These are phyloP conservation scores for Dicorynia guianensis DNA, from an alignment of 306 rosid species.

Conservation along the genomic window DNA sequence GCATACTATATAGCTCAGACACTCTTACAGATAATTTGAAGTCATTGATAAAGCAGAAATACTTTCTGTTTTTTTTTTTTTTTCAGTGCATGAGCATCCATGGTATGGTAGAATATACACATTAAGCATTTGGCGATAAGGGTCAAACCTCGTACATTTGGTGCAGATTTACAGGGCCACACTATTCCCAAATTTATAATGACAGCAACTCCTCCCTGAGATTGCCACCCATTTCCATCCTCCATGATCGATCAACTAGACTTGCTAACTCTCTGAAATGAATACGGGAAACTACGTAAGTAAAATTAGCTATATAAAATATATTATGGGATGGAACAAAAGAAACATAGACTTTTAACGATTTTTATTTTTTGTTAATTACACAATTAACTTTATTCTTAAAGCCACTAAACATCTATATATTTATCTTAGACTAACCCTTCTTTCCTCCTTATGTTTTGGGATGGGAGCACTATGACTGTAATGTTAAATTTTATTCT, in stretches of 20 bases:
- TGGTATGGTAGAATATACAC: conserved; percentile 31
- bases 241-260: conserved; percentile 86
- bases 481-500: background rate
- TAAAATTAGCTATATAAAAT: conserved; percentile 18
- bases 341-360: conserved; percentile 2
- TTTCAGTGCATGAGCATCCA: conserved; percentile 25
- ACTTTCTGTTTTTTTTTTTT: background rate
- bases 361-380: background rate
- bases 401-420: background rate
- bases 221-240: conserved; percentile 79
- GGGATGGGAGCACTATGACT: too few relatives aligned
- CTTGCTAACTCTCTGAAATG: conserved; percentile 69
- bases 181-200: background rate
- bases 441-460: background rate
- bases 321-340: conserved; percentile 22
- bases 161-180: conserved; percentile 14
- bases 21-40: background rate
- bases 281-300: conserved; percentile 43
- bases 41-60: conserved; percentile 7
- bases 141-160: conserved; percentile 41
- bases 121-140: conserved; percentile 34
- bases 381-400: background rate
- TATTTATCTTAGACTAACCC: background rate
- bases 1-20: conserved; percentile 3
- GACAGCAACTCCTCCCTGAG: conserved; percentile 57